Percentiles rank a stretch among this genome's conserved stretches.
phyloP scores from a whole-genome alignment of 805 yeast genomes.

The Zygosaccharomyces pseudorouxii region DNA sequence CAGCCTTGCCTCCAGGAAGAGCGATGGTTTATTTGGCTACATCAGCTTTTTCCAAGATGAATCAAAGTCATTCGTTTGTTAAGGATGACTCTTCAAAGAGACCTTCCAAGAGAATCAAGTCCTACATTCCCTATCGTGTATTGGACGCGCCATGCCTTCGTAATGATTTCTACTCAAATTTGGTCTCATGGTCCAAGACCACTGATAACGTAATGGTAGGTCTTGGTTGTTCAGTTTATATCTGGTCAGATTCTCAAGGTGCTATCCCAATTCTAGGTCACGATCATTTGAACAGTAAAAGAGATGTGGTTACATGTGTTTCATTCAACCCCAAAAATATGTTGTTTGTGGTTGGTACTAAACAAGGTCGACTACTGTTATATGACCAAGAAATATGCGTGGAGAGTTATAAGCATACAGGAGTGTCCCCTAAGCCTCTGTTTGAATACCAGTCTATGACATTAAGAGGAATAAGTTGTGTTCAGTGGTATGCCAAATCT shows the following conservation, averaged over 20 bases:
- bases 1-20: slow-evolving; percentile 21
- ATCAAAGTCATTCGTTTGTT: slow-evolving; percentile 12
- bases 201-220: slow-evolving; percentile 61
- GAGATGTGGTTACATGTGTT: slow-evolving; percentile 50
- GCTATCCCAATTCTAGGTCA: slow-evolving; percentile 42
- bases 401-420: slow-evolving; percentile 8
- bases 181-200: slow-evolving; percentile 63
- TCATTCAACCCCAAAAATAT: slow-evolving; percentile 48
- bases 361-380: slow-evolving; percentile 48
- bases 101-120: slow-evolving; percentile 30
- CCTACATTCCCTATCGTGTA: slow-evolving; percentile 46
- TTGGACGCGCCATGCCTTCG: slow-evolving; percentile 66
- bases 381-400: slow-evolving; percentile 37
- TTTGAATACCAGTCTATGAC: slow-evolving; percentile 24
- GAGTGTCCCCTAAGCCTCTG: slow-evolving; percentile 14
- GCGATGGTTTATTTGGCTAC: slow-evolving; percentile 17
- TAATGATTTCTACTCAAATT: slow-evolving; percentile 73
- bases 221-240: slow-evolving; percentile 49
- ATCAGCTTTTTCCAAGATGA: slow-evolving; percentile 12
- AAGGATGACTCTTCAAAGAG: slow-evolving; percentile 10
- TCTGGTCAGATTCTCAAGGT: slow-evolving; percentile 56
- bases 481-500: slow-evolving; percentile 49
- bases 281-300: slow-evolving; percentile 28
- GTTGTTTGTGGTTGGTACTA: slow-evolving; percentile 52
- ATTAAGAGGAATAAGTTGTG: slow-evolving; percentile 48